phyloP scores from a whole-genome alignment of 2,329 filamentous ascomycete species.

The Sporothrix sp. region DNA sequence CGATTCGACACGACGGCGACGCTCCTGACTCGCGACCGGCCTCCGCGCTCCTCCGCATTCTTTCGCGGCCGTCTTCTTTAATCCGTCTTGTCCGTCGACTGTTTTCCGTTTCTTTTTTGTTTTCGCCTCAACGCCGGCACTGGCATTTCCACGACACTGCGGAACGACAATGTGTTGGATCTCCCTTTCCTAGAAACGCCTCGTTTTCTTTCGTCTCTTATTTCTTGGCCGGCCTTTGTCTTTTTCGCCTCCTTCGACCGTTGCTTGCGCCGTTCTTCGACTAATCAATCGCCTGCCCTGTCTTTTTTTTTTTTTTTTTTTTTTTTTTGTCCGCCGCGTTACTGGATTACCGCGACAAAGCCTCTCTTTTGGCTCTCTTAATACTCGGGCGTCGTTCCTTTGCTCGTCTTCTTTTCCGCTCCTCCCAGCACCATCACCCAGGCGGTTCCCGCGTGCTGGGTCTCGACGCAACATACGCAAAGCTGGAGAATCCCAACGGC shows the following conservation, averaged over 20 bases:
- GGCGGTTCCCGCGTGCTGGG: conserved; percentile 8
- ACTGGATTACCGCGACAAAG: not conserved
- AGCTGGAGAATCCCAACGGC: conserved; percentile 4
- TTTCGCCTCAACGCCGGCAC: not conserved
- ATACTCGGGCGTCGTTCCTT: not conserved
- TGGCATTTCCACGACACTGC: not conserved
- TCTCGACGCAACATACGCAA: not conserved
- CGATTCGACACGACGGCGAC: not conserved
- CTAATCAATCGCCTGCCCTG: not conserved
- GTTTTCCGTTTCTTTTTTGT: not conserved
- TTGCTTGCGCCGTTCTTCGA: not conserved
- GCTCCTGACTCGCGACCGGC: conserved; percentile 5
- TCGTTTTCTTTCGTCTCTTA: conserved; percentile 3
- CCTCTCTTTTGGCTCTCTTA: not conserved
- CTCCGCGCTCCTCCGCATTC: not conserved
- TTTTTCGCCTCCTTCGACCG: not conserved
- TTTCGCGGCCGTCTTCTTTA: not conserved
- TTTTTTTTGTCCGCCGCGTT: not conserved
- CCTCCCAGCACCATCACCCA: conserved; percentile 6
- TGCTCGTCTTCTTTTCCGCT: not conserved
- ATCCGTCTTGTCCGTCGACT: not conserved
- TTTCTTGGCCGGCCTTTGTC: conserved; percentile 13
- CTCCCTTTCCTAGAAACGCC: not conserved
- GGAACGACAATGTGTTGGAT: conserved; percentile 9
- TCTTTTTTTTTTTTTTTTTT: too few species aligned